phyloP scores from a whole-genome alignment of 805 yeast genomes.

The Tetrapisispora arboricola region DNA sequence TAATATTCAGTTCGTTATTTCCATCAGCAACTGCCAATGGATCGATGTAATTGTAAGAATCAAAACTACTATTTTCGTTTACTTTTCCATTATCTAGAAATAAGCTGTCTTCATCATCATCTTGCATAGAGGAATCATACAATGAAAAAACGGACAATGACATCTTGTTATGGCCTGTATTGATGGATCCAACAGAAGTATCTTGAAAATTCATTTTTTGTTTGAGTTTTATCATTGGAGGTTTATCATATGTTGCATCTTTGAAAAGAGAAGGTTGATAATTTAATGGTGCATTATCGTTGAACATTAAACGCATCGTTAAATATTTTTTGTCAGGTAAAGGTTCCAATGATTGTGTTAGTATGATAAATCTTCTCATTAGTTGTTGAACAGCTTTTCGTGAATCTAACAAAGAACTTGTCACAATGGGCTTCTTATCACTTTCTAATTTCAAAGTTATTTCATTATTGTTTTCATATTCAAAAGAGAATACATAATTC shows the following conservation, averaged over 20 bases:
- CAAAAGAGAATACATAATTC: conserved; percentile 40
- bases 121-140: conserved; percentile 1
- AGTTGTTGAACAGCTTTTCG: conserved; percentile 39
- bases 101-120: conserved; percentile 3
- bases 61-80: not conserved
- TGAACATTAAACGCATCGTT: conserved; percentile 40
- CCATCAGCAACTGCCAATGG: conserved; percentile 20
- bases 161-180: conserved; percentile 27
- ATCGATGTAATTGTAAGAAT: conserved; percentile 14
- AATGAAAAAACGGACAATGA: conserved; percentile 25
- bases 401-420: conserved; percentile 27
- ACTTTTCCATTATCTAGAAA: not conserved
- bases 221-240: conserved; percentile 29
- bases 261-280: conserved; percentile 42
- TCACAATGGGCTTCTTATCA: conserved; percentile 5
- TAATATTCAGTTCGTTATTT: not conserved
- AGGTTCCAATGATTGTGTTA: conserved; percentile 45
- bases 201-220: conserved; percentile 8
- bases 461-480: conserved; percentile 28
- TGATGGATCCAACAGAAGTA: conserved; percentile 24
- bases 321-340: conserved; percentile 39
- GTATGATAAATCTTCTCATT: conserved; percentile 41
- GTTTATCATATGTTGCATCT: conserved; percentile 32
- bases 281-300: conserved; percentile 35
- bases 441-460: conserved; percentile 17